These are phyloP conservation scores for Linnemannia zychae DNA, from an alignment of 192 early-diverging fungal genomes.

Conservation along the genomic window DNA sequence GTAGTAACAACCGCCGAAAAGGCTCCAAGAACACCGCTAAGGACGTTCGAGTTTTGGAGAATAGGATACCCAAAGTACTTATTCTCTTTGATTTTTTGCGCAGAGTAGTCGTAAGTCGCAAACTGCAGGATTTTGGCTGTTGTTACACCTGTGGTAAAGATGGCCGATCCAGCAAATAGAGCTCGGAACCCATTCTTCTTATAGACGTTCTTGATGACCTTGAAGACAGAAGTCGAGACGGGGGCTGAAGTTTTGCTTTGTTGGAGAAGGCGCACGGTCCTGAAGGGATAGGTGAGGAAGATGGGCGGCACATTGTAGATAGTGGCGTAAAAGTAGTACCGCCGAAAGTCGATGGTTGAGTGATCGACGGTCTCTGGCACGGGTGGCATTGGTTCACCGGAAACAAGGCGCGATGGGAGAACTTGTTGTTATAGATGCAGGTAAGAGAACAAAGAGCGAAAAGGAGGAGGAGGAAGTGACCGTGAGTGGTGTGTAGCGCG, in stretches of 20 bases:
- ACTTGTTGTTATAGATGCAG: not conserved
- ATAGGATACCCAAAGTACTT: conserved; percentile 33
- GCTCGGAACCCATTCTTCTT: conserved; percentile 37
- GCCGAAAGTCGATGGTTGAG: conserved; percentile 44
- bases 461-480: not conserved
- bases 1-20: conserved; percentile 49
- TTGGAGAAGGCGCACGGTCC: conserved; percentile 54
- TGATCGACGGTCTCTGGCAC: conserved; percentile 34
- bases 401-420: too few species aligned
- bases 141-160: conserved; percentile 39
- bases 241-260: conserved; percentile 36
- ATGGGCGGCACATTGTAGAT: conserved; percentile 46
- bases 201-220: conserved; percentile 32
- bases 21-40: conserved; percentile 32
- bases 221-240: conserved; percentile 35
- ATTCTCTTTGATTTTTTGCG: conserved; percentile 30
- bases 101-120: conserved; percentile 51
- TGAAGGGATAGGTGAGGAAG: conserved; percentile 37
- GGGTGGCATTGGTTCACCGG: conserved; percentile 13
- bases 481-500: not conserved
- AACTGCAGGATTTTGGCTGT: conserved; percentile 51
- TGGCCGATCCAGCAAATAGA: conserved; percentile 38
- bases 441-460: not conserved
- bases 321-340: conserved; percentile 50
- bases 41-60: conserved; percentile 20